These are phyloP conservation scores for Aethionema arabicum DNA, from an alignment of 345 rosid genomes.

Conservation along the genomic window DNA sequence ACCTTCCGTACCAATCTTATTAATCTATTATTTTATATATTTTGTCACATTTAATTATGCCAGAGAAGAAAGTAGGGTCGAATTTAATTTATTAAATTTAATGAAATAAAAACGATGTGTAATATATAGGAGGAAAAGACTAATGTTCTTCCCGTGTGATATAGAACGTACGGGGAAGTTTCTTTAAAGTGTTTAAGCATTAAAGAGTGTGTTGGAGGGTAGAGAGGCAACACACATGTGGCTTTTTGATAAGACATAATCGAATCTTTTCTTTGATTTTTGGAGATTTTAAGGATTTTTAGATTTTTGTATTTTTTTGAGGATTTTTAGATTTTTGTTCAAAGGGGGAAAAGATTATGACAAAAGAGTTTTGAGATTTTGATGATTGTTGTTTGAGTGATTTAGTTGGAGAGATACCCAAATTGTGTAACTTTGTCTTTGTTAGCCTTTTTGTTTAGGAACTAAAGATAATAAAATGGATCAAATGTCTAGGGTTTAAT, in stretches of 20 bases:
- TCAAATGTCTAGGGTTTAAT: no score
- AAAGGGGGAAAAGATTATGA: slow-evolving; percentile 16
- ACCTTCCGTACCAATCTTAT: slow-evolving; percentile 40
- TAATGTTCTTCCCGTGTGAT: background rate
- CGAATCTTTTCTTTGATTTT: slow-evolving; percentile 26
- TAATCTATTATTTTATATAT: slow-evolving; percentile 20
- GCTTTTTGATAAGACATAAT: slow-evolving; percentile 32
- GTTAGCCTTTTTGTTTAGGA: no score
- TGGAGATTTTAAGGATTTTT: slow-evolving; percentile 25
- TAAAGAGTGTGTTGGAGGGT: slow-evolving; percentile 40
- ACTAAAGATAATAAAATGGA: no score
- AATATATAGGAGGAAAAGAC: background rate
- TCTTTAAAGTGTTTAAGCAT: slow-evolving; percentile 17
- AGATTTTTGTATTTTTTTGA: slow-evolving; percentile 11
- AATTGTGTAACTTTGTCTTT: background rate
- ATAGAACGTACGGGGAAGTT: slow-evolving; percentile 37
- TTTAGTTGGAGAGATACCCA: background rate
- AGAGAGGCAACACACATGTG: slow-evolving; percentile 40
- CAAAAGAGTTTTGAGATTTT: slow-evolving; percentile 11
- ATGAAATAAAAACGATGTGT: background rate
- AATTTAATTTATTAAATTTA: slow-evolving; percentile 11
- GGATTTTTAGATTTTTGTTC: slow-evolving; percentile 16
- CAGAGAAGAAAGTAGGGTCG: slow-evolving; percentile 28
- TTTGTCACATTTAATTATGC: slow-evolving; percentile 25
- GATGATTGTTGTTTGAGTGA: slow-evolving; percentile 18